phyloP scores from a whole-genome alignment of 257 asterid genomes.

The Solanum commersonii region DNA sequence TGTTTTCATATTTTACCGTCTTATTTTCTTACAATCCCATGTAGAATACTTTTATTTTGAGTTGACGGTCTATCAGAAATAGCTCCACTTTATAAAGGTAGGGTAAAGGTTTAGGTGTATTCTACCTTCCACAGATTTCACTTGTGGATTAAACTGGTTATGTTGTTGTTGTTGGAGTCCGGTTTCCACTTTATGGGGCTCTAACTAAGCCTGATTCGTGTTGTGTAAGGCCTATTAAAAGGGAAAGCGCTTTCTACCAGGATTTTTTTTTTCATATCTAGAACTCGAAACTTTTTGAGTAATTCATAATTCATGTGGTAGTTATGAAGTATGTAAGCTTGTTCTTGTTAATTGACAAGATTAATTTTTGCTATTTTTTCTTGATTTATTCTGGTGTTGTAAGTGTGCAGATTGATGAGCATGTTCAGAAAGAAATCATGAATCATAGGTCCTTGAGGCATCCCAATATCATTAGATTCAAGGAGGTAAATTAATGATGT shows the following conservation, averaged over 20 bases:
- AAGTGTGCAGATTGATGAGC: conserved; percentile 64
- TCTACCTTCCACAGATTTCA: not conserved
- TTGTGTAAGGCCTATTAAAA: not conserved
- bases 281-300: not conserved
- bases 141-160: not conserved
- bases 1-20: not conserved
- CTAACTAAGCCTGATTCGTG: not conserved
- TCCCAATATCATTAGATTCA: conserved; percentile 62
- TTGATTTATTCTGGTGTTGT: not conserved
- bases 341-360: not conserved
- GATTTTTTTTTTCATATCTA: not conserved
- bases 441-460: conserved; percentile 67
- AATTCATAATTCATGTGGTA: not conserved
- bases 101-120: not conserved
- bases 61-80: not conserved
- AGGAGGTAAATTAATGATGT: conserved; percentile 37
- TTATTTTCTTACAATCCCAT: not conserved
- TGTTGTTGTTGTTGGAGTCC: not conserved
- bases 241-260: not conserved
- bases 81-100: not conserved
- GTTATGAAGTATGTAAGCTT: not conserved
- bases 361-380: not conserved
- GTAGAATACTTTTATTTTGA: not conserved
- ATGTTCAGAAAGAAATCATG: conserved; percentile 78
- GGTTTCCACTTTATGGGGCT: not conserved